Base-by-base conservation (phyloP, 73 alveolate species). In the Breviolum minutum region DNA sequence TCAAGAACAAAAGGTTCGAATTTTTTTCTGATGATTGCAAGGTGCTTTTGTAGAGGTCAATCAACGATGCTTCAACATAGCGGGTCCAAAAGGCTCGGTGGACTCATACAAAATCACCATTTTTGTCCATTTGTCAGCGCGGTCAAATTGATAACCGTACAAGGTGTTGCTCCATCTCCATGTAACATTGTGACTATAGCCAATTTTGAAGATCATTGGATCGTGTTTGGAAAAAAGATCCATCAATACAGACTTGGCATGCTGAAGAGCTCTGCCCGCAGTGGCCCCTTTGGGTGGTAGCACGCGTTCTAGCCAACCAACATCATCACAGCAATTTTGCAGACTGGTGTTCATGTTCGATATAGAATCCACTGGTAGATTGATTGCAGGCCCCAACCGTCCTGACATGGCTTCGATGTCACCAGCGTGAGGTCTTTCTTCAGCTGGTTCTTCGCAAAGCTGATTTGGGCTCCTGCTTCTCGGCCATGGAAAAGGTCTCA, bases 251-350 rank as follows among this genome's bases (percentile, higher is more conserved):
- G 40, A 1, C 6, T 71, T 63, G 20, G 80, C 76, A 26, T 91
- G 89, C 5, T 70, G 77, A 16, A 91, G 88, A 7, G 74, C 97
- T 14, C 61, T 14, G 24, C 97, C 97, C 0, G 97, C 97, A 14
- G 77, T 30, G 7, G 48, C 32, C 40, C 89, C 66, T 12, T 54
- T 24, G 27, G 40, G 64, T 6, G 97, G 97, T 2, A 73, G 89
- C 29, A 48, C 29, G 81, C 24, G 61, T 0, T 14, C 89, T 6
- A 91, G 6, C 30, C 29, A 29, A 4, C 48, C 30, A 22, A 29
- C 12, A 32, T 29, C n/a, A 7, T 22, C 66, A n/a, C n/a, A n/a
- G 29, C 14, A n/a, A 76, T 29, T 16, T 66, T 66, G 24, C 11
- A 17, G 74, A 13, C 24, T 13, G 17, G 24, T 17, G 11, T 66